These are phyloP conservation scores for Metarhizium robertsii DNA, from an alignment of 2,329 filamentous ascomycete species.

Conservation along the genomic window DNA sequence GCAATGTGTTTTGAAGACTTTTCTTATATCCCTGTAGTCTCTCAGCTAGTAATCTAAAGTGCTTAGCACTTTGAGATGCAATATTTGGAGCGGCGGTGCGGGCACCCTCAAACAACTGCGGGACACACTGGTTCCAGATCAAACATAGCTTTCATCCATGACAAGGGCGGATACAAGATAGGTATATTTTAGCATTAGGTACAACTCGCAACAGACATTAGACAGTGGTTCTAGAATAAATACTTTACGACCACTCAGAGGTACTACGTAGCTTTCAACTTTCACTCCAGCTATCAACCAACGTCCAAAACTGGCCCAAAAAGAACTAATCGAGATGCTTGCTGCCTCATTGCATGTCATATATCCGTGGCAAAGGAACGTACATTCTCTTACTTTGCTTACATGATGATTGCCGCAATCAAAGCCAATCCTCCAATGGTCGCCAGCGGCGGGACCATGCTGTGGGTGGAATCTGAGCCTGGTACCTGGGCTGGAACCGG, in stretches of 20 bases:
- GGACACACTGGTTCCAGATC: not conserved
- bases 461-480: slow-evolving; percentile 16
- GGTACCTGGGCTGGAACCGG: slow-evolving; percentile 17
- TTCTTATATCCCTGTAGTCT: no score
- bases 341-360: not conserved
- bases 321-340: slow-evolving; percentile 7
- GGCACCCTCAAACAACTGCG: no score
- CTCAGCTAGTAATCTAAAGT: no score
- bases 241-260: slow-evolving; percentile 2
- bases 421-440: slow-evolving; percentile 17
- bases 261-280: slow-evolving; percentile 8
- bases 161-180: not conserved
- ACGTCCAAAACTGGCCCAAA: slow-evolving; percentile 13
- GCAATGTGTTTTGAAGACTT: no score
- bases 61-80: no score
- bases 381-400: not conserved
- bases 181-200: not conserved
- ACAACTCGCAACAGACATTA: slow-evolving; percentile 5
- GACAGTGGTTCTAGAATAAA: slow-evolving; percentile 1
- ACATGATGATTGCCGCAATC: slow-evolving; percentile 17
- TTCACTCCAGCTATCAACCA: slow-evolving; percentile 11
- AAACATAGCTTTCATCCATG: not conserved
- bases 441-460: slow-evolving; percentile 12
- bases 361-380: not conserved
- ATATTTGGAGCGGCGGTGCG: no score